A percentile compares a stretch with the other conserved stretches of the same genome.
Conservation (phyloP, 257 asterid species). For the Gentiana macrophylla region DNA sequence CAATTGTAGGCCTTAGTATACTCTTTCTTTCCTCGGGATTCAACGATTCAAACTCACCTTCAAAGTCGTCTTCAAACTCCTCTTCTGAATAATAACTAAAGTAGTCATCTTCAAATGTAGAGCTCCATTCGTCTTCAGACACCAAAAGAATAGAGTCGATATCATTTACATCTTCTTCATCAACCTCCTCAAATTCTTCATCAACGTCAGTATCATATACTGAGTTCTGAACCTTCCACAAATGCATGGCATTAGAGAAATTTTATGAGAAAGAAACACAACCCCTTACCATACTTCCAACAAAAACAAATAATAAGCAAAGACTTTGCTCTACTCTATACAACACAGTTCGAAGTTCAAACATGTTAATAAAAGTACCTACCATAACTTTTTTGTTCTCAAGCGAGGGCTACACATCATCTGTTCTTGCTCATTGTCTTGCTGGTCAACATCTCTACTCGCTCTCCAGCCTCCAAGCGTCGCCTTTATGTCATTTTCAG, state of each 20-base stretch:
- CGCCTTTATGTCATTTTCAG: no score
- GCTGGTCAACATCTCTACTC: no score
- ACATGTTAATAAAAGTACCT: no score
- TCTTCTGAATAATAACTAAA: conserved; percentile 39
- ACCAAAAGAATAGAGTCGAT: conserved; percentile 35
- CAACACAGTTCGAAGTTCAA: no score
- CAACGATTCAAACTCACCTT: conserved; percentile 15
- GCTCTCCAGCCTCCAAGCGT: no score
- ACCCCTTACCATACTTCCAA: no score
- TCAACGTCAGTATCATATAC: conserved; percentile 16
- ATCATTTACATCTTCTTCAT: conserved; percentile 42
- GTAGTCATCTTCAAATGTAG: conserved; percentile 32
- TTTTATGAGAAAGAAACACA: no score
- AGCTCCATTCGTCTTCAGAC: conserved; percentile 39
- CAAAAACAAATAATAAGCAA: no score
- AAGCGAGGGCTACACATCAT: no score
- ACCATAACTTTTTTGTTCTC: no score
- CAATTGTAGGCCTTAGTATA: conserved; percentile 17
- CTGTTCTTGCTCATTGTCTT: no score
- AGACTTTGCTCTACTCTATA: no score
- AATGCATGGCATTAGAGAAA: conserved; percentile 33
- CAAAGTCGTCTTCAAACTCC: conserved; percentile 22
- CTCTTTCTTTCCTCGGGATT: conserved; percentile 22
- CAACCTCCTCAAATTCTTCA: conserved; percentile 13
- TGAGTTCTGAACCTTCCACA: conserved; percentile 41